Conservation (phyloP, 2,329 filamentous ascomycete species). For the Esteya vermicola region DNA sequence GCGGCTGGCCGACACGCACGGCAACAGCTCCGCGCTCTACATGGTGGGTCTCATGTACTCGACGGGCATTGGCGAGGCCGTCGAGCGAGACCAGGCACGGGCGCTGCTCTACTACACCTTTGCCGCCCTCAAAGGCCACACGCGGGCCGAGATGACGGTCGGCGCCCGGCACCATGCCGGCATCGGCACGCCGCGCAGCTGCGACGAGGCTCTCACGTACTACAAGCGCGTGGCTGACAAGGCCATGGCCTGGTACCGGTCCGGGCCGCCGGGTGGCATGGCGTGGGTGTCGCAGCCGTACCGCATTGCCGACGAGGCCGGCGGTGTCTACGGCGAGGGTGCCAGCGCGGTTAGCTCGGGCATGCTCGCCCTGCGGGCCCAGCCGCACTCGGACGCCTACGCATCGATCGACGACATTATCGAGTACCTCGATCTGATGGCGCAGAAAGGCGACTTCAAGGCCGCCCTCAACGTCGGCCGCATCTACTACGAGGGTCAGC, state of each 20-base stretch:
- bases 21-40: constrained; percentile 85
- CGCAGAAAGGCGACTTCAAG: constrained; percentile 76
- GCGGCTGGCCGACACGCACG: constrained; percentile 57
- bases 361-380: constrained; percentile 60
- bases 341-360: constrained; percentile 84
- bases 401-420: constrained; percentile 86
- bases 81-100: constrained; percentile 77
- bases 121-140: constrained; percentile 71
- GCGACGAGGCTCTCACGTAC: constrained; percentile 70
- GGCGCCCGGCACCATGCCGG: constrained; percentile 76
- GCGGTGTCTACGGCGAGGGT: constrained; percentile 89
- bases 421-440: constrained; percentile 84
- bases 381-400: constrained; percentile 63
- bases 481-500: constrained; percentile 77
- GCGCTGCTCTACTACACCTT: constrained; percentile 91
- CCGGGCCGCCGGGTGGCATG: constrained; percentile 80
- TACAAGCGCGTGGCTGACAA: constrained; percentile 93
- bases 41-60: constrained; percentile 96
- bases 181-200: constrained; percentile 73
- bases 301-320: constrained; percentile 77
- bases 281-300: constrained; percentile 64
- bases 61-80: constrained; percentile 71
- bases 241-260: constrained; percentile 73
- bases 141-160: constrained; percentile 82
- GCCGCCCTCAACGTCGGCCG: constrained; percentile 76